phyloP scores from a whole-genome alignment of 208 protist genomes.

The Leishmania aethiopica region DNA sequence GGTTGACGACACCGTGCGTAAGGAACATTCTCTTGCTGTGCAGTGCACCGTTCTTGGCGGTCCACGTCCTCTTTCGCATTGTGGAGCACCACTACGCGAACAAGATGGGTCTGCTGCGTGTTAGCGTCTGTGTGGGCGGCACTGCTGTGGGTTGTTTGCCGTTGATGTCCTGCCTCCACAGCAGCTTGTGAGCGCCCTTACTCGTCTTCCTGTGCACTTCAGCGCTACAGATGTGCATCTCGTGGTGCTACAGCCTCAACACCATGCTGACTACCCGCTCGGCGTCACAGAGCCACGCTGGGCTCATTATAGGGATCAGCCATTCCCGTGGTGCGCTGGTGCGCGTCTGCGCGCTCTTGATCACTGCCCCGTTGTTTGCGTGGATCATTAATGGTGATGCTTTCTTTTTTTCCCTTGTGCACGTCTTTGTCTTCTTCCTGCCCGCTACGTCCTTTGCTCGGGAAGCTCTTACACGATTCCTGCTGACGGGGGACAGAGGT shows the following conservation, averaged over 20 bases:
- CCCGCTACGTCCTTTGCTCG: constrained; percentile 26
- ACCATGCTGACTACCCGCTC: constrained; percentile 60
- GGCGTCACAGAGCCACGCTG: constrained; percentile 40
- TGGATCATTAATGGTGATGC: constrained; percentile 52
- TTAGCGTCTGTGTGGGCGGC: constrained; percentile 25
- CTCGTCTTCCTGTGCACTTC: constrained; percentile 32
- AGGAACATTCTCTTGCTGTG: constrained; percentile 48
- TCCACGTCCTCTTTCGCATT: constrained; percentile 46
- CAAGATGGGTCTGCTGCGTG: constrained; percentile 54
- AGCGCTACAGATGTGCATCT: constrained; percentile 41
- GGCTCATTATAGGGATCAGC: constrained; percentile 69
- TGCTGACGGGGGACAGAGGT: constrained; percentile 23
- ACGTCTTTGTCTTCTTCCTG: constrained; percentile 60
- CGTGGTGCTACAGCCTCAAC: constrained; percentile 67
- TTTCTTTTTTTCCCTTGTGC: constrained; percentile 46
- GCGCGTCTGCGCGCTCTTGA: constrained; percentile 43
- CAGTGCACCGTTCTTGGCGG: constrained; percentile 45
- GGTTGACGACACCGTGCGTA: constrained; percentile 31
- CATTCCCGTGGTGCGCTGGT: constrained; percentile 55
- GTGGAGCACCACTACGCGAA: constrained; percentile 33
- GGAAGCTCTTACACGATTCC: constrained; percentile 37
- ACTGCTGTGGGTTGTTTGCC: constrained; percentile 21
- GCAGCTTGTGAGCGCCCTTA: constrained; percentile 3
- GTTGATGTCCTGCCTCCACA: constrained; percentile 17
- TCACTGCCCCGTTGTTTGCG: constrained; percentile 49